Conservation (phyloP, 2,329 filamentous ascomycete genomes). For the Teratosphaeria destructans region DNA sequence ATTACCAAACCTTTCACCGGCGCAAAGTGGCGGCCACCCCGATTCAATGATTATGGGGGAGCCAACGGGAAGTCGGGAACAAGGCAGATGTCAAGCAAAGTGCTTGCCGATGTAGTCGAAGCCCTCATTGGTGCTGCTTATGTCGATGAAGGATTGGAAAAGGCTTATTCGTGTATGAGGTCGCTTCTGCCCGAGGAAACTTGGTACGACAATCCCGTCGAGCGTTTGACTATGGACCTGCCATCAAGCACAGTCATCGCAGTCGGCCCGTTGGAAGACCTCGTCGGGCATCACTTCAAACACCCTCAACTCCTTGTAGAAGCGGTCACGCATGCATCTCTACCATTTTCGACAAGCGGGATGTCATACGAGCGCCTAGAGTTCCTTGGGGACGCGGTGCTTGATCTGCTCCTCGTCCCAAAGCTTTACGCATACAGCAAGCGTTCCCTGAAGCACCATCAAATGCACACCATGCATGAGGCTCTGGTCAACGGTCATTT, state of each 20-base stretch:
- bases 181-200: constrained; percentile 51
- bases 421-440: constrained; percentile 45
- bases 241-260: constrained; percentile 38
- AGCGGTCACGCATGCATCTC: constrained; percentile 62
- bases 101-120: constrained; percentile 79
- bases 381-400: constrained; percentile 17
- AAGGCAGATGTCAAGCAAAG: constrained; percentile 58
- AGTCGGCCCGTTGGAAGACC: constrained; percentile 46
- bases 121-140: constrained; percentile 70
- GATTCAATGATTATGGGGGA: constrained; percentile 38
- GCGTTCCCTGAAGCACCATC: constrained; percentile 37
- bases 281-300: constrained; percentile 54
- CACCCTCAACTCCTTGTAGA: constrained; percentile 62
- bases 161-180: constrained; percentile 53
- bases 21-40: constrained; percentile 60
- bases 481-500: constrained; percentile 73
- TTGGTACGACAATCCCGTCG: constrained; percentile 12
- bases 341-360: constrained; percentile 6
- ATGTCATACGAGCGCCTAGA: constrained; percentile 11
- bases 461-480: constrained; percentile 69
- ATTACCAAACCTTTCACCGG: constrained; percentile 57
- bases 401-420: constrained; percentile 65
- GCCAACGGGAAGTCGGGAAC: constrained; percentile 10
- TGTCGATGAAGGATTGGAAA: constrained; percentile 54
- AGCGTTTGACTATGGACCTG: constrained; percentile 5